These are phyloP conservation scores for Phytophthora quininea DNA, from an alignment of 352 stramenopile species.

Conservation along the genomic window DNA sequence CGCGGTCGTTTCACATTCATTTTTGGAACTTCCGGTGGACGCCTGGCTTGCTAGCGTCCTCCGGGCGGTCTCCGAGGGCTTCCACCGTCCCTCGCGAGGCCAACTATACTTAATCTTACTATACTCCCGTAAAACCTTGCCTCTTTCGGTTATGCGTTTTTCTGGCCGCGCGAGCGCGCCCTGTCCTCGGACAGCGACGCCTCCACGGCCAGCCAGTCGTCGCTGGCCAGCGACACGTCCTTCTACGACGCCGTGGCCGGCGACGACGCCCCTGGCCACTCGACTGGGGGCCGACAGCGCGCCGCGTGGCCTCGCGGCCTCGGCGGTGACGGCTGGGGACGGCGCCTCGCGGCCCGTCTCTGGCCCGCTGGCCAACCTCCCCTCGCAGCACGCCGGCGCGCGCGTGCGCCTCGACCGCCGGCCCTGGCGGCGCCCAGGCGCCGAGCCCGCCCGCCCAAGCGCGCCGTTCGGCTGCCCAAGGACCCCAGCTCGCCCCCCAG, in stretches of 20 bases:
- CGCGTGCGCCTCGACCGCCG: not conserved
- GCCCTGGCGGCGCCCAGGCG: not conserved
- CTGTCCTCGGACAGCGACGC: slow-evolving; percentile 9
- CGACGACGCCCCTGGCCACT: not conserved
- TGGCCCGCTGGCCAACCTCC: not conserved
- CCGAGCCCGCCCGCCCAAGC: not conserved
- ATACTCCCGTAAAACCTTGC: not conserved
- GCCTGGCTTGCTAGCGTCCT: slow-evolving; percentile 14
- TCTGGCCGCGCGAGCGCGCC: not conserved
- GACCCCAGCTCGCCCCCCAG: not conserved
- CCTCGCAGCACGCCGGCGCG: not conserved
- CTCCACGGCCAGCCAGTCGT: slow-evolving; percentile 16
- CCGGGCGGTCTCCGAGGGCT: slow-evolving; percentile 18
- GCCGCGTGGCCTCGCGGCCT: not conserved
- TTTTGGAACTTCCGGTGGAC: slow-evolving; percentile 57
- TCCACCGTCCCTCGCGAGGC: slow-evolving; percentile 14
- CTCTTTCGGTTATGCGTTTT: slow-evolving; percentile 9
- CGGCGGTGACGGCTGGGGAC: not conserved
- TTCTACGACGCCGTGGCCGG: not conserved
- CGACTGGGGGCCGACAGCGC: not conserved
- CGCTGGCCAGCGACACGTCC: slow-evolving; percentile 6
- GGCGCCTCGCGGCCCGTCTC: not conserved
- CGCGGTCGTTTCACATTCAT: slow-evolving; percentile 84
- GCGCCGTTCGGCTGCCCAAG: not conserved
- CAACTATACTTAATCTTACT: not conserved